A percentile compares a stretch with the other conserved stretches of the same genome.
These are phyloP conservation scores for Candida yuanshanica DNA, from an alignment of 805 yeast genomes.

Conservation along the genomic window DNA sequence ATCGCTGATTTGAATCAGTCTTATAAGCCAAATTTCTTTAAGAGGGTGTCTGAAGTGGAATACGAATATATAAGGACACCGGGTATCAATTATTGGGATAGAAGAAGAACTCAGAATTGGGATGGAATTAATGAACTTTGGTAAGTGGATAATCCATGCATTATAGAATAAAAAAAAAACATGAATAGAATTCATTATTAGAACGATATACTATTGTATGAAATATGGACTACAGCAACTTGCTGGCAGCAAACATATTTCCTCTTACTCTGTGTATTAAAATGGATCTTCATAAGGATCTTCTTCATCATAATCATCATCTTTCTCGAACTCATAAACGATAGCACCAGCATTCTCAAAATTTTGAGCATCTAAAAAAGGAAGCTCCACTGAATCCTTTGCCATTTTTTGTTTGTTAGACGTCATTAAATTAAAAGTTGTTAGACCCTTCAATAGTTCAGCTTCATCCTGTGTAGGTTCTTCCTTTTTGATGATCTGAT, in stretches of 20 bases:
- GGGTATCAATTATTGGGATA: constrained; percentile 74
- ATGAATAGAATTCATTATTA: background rate
- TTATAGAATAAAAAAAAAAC: background rate
- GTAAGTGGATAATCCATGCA: constrained; percentile 28
- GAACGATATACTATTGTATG: background rate
- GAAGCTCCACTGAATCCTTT: constrained; percentile 80
- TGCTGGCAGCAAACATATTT: background rate
- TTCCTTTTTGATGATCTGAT: constrained; percentile 22
- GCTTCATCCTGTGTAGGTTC: constrained; percentile 37
- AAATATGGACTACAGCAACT: background rate
- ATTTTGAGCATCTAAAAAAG: constrained; percentile 84
- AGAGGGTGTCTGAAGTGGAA: constrained; percentile 29
- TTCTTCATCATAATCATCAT: constrained; percentile 97
- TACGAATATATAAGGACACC: constrained; percentile 43
- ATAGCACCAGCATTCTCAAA: constrained; percentile 87
- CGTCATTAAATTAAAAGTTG: constrained; percentile 83
- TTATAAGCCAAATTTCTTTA: constrained; percentile 63
- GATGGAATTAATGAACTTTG: constrained; percentile 47
- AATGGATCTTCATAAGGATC: constrained; percentile 98
- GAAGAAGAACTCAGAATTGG: constrained; percentile 65
- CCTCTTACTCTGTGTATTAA: too few species aligned
- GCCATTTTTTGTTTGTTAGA: constrained; percentile 71
- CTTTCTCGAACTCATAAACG: constrained; percentile 91
- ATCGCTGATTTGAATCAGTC: constrained; percentile 38
- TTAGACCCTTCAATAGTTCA: constrained; percentile 58